Base-by-base conservation (phyloP, 163 green algal species). In the Scenedesmus sp. region DNA sequence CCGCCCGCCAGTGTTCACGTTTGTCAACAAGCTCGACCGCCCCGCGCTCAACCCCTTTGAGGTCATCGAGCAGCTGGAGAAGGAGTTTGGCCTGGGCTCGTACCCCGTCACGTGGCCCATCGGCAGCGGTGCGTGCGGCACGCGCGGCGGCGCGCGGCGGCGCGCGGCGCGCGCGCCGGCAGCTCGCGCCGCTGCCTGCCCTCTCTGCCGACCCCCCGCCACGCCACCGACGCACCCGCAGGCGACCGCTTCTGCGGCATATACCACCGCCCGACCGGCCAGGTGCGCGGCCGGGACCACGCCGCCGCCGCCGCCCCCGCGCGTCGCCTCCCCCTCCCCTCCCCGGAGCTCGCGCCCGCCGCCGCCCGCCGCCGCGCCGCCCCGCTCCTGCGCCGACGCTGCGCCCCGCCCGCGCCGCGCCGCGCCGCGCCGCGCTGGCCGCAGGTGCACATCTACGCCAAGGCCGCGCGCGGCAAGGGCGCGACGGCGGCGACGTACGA, bases 101-200 rank as follows among this genome's bases (percentile, higher is more conserved):
- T 94, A 90, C 81, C 85, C 91, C 1, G 84, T 96, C 57, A 95
- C 94, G 74, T 96, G 91, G 91, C 91, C 91, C 39, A 90, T 96
- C 26, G 91, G 91, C 11, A 89, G 76, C 18, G 91, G 91, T 33
- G 85, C 28, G 72, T 28, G 28, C 28, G 20, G 29, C 57, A 64
- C 20, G 39, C 57, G 33, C 39, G 39, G 39, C 39, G 7, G 39
- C 39, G 10, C 10, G 39, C 39, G 7, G 39, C 39, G 39, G 6
- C 39, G 39, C 39, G 39, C 39, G 10, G 39, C n/a, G n/a, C n/a
- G n/a, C n/a, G n/a, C n/a, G n/a, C n/a, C n/a, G n/a, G n/a, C n/a
- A n/a, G n/a, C n/a, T n/a, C n/a, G n/a, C n/a, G n/a, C n/a, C n/a
- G n/a, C n/a, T n/a, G n/a, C n/a, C n/a, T n/a, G n/a, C n/a, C n/a